Base-by-base conservation (phyloP, 352 stramenopile species). In the Pythium oligandrum region DNA sequence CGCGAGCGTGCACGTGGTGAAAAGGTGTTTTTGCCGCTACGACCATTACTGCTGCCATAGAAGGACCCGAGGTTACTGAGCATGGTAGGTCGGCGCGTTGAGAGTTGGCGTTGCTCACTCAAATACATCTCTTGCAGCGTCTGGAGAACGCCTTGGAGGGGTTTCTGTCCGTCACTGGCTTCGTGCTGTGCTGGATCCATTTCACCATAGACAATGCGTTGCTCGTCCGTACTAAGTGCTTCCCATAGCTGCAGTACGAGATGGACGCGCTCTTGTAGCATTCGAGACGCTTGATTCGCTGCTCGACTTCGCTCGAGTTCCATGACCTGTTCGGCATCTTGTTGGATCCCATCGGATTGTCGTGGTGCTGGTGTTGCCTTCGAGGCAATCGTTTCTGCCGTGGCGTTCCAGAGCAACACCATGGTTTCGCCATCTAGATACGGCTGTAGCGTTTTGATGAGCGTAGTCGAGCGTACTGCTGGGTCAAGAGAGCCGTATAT, bases 121-220 rank as follows among this genome's bases (percentile, higher is more conserved):
- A 74, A 63, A 51, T 88, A 88, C n/a, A 72, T 67, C 31, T 83
- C 75, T 43, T 88, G 73, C 1, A 88, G 66, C 35, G 71, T 59
- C 30, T 70, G 65, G 0, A 88, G 55, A 6, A 88, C 67, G 1
- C 57, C 59, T 17, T 77, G 70, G 10, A 86, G 61, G 3, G 60
- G 66, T 17, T 53, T 55, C 32, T 57, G 44, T 17, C 51, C 59
- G 4, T 53, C 48, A 2, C 33, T 52, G n/a, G 48, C 60, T 4
- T 4, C n/a, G 2, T 48, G 33, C 4, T 26, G 26, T 3, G 32
- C 48, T 2, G 70, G 48, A 30, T 69, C 55, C 10, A 86, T 49
- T 0, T 61, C 54, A 30, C 68, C 67, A 44, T 73, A 59, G 4
- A 82, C 52, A 43, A 83, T 45, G 0, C 46, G 51, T 32, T 74